A percentile compares a stretch with the other conserved stretches of the same genome.
Evolutionary conservation across 495 filamentous ascomycete genomes (phyloP).

Genomic region (Polyplosphaeria fusca): DNA sequence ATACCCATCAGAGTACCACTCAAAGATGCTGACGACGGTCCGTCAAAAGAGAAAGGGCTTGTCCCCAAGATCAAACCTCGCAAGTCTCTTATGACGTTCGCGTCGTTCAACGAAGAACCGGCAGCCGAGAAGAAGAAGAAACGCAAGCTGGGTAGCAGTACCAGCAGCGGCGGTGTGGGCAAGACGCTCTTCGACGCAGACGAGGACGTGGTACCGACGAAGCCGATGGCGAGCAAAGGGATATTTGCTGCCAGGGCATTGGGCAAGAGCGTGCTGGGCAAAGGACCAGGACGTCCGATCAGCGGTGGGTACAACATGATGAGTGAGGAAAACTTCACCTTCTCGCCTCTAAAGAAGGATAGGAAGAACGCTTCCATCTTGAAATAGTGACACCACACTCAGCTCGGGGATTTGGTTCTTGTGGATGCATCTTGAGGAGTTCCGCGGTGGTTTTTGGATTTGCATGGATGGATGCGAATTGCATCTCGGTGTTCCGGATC

Average conservation of each 20-base stretch:
- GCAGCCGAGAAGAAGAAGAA: conserved; percentile 64
- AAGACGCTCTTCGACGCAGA: conserved; percentile 72
- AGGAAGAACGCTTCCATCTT: conserved; percentile 48
- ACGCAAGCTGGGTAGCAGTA: conserved; percentile 60
- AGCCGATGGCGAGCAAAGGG: conserved; percentile 37
- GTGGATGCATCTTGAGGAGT: too few species aligned
- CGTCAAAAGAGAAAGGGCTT: conserved; percentile 29
- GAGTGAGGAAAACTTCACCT: conserved; percentile 47
- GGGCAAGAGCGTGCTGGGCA: conserved; percentile 30
- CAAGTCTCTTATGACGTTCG: conserved; percentile 43
- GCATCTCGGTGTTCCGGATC: too few species aligned
- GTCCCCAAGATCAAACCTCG: conserved; percentile 36
- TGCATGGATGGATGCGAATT: too few species aligned
- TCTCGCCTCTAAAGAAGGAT: conserved; percentile 82
- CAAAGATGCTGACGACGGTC: conserved; percentile 21
- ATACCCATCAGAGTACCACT: conserved; percentile 29
- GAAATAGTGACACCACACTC: too few species aligned
- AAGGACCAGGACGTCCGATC: conserved; percentile 25
- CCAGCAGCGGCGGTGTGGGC: conserved; percentile 48
- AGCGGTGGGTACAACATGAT: conserved; percentile 41
- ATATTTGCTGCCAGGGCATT: conserved; percentile 36
- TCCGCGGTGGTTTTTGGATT: too few species aligned
- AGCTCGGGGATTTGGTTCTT: too few species aligned
- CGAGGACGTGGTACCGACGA: conserved; percentile 57
- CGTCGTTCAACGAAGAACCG: conserved; percentile 43